Percentiles rank a stretch among this genome's conserved stretches.
Evolutionary conservation across 2,329 filamentous ascomycete genomes (phyloP).

Genomic region (Epichloe hybrida): DNA sequence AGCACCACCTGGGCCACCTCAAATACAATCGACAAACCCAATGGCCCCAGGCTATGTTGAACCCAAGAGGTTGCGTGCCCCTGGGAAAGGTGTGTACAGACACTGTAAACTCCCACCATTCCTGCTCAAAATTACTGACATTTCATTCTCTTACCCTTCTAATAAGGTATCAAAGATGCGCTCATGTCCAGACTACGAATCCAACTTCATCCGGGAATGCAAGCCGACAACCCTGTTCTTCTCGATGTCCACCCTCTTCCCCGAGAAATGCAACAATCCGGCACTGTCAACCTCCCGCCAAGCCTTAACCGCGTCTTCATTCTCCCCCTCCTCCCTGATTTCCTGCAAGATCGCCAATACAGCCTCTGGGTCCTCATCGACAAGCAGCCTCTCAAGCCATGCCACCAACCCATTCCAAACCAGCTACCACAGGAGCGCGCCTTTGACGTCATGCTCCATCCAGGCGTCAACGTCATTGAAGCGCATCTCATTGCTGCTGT

Average conservation of each 20-base stretch:
- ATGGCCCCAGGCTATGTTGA: slow-evolving; percentile 21
- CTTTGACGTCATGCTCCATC: slow-evolving; percentile 59
- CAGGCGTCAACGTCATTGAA: slow-evolving; percentile 65
- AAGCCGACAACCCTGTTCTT: slow-evolving; percentile 45
- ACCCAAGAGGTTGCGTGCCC: slow-evolving; percentile 23
- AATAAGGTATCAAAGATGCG: slow-evolving; percentile 40
- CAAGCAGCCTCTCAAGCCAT: slow-evolving; percentile 42
- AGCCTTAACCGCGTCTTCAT: slow-evolving; percentile 61
- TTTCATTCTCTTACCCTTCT: not conserved
- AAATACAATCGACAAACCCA: slow-evolving; percentile 13
- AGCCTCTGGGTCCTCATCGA: slow-evolving; percentile 65
- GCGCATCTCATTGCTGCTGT: slow-evolving; percentile 64
- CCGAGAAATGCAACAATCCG: slow-evolving; percentile 54
- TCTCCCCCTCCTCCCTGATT: slow-evolving; percentile 48
- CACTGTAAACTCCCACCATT: too few relatives aligned
- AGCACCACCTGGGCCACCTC: slow-evolving; percentile 12
- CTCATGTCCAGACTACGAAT: slow-evolving; percentile 54
- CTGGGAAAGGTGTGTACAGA: slow-evolving; percentile 27
- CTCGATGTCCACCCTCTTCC: slow-evolving; percentile 53
- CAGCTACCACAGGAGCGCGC: slow-evolving; percentile 48
- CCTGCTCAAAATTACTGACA: not conserved
- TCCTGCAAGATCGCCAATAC: slow-evolving; percentile 54
- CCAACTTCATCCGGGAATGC: slow-evolving; percentile 53
- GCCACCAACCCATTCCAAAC: slow-evolving; percentile 34
- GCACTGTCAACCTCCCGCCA: slow-evolving; percentile 55